These are phyloP conservation scores for Moricandia arvensis DNA, from an alignment of 345 rosid genomes.

Conservation along the genomic window DNA sequence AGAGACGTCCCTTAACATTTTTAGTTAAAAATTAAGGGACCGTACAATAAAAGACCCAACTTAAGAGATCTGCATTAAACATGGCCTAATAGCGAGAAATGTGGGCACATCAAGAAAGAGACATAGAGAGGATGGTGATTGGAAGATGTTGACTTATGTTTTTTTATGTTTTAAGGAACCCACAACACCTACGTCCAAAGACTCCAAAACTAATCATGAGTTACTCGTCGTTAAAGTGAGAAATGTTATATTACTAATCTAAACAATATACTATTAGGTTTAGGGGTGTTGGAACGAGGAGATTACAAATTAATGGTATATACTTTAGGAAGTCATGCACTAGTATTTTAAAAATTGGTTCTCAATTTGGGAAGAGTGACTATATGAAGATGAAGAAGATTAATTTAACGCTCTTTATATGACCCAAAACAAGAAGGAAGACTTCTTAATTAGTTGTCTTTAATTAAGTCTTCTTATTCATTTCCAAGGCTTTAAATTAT, in stretches of 20 bases:
- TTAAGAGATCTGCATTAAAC: too few species aligned
- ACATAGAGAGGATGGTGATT: constrained; percentile 28
- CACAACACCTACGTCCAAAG: neutral
- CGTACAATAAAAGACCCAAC: too few species aligned
- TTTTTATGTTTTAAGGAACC: neutral
- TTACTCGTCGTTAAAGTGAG: neutral
- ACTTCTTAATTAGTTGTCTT: constrained; percentile 7
- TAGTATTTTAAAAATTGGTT: neutral
- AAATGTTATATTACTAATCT: neutral
- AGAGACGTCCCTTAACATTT: too few species aligned
- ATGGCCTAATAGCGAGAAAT: constrained; percentile 37
- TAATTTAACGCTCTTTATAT: constrained; percentile 2
- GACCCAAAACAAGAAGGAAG: constrained; percentile 1
- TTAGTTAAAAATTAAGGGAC: too few species aligned
- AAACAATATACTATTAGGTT: neutral
- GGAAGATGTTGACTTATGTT: constrained; percentile 24
- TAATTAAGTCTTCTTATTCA: neutral
- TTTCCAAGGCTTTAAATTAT: neutral
- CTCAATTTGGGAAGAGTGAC: neutral
- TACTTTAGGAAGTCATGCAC: neutral
- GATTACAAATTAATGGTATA: neutral
- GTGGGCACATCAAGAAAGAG: constrained; percentile 32
- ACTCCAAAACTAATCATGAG: neutral
- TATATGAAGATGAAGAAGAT: neutral
- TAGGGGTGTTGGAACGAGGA: neutral